Percentiles rank a stretch among this genome's conserved stretches.
Conservation (phyloP, 352 stramenopile species). For the Phytophthora crassamura region DNA sequence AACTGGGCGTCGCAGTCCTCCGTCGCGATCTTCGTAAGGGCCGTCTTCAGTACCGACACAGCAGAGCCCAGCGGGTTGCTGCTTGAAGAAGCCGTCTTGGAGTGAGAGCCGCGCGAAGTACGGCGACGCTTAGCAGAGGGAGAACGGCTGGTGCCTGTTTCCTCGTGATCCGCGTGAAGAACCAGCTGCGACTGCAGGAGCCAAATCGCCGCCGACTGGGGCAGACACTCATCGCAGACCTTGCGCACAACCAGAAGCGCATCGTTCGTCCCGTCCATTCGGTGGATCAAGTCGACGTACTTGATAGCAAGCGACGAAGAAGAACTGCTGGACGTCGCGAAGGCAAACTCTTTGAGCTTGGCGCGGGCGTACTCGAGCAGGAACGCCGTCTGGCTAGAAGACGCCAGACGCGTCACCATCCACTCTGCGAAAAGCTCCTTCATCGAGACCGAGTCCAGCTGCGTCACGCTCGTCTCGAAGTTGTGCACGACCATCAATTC, state of each 20-base stretch:
- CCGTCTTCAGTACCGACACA: slow-evolving; percentile 58
- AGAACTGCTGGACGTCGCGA: slow-evolving; percentile 22
- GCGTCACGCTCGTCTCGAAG: slow-evolving; percentile 64
- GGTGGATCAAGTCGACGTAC: slow-evolving; percentile 80
- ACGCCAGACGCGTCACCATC: slow-evolving; percentile 63
- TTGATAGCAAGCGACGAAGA: slow-evolving; percentile 49
- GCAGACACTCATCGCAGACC: slow-evolving; percentile 45
- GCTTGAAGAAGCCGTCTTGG: slow-evolving; percentile 5
- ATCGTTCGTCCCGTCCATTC: slow-evolving; percentile 57
- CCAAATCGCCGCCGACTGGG: slow-evolving; percentile 58
- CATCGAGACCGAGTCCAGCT: slow-evolving; percentile 56
- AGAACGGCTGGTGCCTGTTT: slow-evolving; percentile 9
- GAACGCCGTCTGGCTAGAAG: slow-evolving; percentile 44
- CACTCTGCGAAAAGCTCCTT: slow-evolving; percentile 73
- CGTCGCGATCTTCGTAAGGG: slow-evolving; percentile 45
- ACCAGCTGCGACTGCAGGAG: slow-evolving; percentile 78
- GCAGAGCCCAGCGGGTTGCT: slow-evolving; percentile 45
- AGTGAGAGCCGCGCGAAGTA: slow-evolving; percentile 39
- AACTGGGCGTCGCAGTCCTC: slow-evolving; percentile 56
- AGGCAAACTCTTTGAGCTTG: slow-evolving; percentile 63
- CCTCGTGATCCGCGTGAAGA: slow-evolving; percentile 52
- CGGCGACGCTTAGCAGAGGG: slow-evolving; percentile 61
- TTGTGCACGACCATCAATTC: slow-evolving; percentile 57
- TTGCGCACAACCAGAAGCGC: slow-evolving; percentile 54
- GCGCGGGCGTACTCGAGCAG: slow-evolving; percentile 61